Base-by-base conservation (phyloP, 208 protist genomes). In the Angomonas desouzai region DNA sequence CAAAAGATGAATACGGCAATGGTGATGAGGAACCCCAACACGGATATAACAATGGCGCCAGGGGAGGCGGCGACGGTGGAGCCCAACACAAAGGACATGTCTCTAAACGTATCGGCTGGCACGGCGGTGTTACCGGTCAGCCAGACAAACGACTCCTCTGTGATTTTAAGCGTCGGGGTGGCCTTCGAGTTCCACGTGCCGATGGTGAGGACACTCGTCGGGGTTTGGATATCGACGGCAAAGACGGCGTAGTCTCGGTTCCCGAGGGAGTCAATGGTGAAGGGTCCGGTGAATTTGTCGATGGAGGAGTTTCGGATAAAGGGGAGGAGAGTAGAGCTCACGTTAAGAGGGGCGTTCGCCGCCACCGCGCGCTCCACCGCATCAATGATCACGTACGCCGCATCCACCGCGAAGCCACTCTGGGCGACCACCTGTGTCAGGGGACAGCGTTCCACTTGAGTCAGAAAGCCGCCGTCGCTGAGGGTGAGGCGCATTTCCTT, bases 1-100 rank as follows among this genome's bases (percentile, higher is more conserved):
- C 85, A 92, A 29, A 95, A 91, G 71, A 87, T 80, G 62, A 95
- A 92, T 18, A 91, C 62, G 0, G 74, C 77, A 34, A 95, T 83
- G 2, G 89, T 95, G 55, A 76, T 33, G 33, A 91, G 64, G 58
- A 95, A 92, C 30, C 89, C 89, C 13, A 95, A 67, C 20, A 91
- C 68, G 13, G 82, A 90, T 23, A 92, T 72, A 20, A 89, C 83
- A 62, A 95, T 95, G 13, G 79, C 77, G 10, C 85, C 85, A 1
- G 85, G 79, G n/a, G 80, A 89, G 18, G 83, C 81, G n/a, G 77
- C 72, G 13, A 86, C 70, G 27, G 78, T 81, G n/a, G 71, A 65
- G 55, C 73, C 71, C 34, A 92, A 64, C 32, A 92, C 83, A 66
- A 95, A 95, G 38, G 80, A 79, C 30, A 81, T 74, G 56, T 90